Percentiles rank a stretch among this genome's conserved stretches.
phyloP scores from a whole-genome alignment of 768 basidiomycete genomes.

The Ramaria sp. region DNA sequence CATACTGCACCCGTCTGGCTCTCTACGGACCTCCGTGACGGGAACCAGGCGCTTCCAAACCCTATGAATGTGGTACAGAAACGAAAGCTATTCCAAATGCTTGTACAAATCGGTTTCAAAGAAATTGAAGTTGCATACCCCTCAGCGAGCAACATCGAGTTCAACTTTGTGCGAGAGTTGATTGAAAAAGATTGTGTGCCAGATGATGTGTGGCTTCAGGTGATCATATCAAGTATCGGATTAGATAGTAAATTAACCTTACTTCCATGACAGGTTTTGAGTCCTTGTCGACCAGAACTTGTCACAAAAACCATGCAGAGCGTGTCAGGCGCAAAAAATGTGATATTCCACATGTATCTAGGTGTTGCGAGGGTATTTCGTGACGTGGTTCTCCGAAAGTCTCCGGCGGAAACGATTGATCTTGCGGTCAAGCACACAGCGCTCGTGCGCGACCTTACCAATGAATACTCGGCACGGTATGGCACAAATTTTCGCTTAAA shows the following conservation, averaged over 20 bases:
- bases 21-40: slow-evolving; percentile 33
- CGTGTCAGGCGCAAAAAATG: slow-evolving; percentile 31
- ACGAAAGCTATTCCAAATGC: slow-evolving; percentile 38
- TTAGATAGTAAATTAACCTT: neutral
- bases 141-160: slow-evolving; percentile 33
- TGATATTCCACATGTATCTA: slow-evolving; percentile 40
- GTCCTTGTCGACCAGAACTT: slow-evolving; percentile 32
- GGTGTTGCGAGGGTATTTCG: slow-evolving; percentile 35
- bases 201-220: slow-evolving; percentile 35
- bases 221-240: slow-evolving; percentile 13
- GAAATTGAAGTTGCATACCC: slow-evolving; percentile 40
- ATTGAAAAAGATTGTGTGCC: slow-evolving; percentile 27
- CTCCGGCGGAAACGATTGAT: slow-evolving; percentile 29
- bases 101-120: slow-evolving; percentile 34
- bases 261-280: slow-evolving; percentile 25
- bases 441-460: slow-evolving; percentile 28
- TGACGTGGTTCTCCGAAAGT: slow-evolving; percentile 34
- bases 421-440: slow-evolving; percentile 31
- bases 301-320: slow-evolving; percentile 32
- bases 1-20: slow-evolving; percentile 34
- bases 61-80: slow-evolving; percentile 38
- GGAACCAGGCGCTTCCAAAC: slow-evolving; percentile 37
- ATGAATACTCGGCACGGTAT: slow-evolving; percentile 4
- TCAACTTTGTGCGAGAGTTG: slow-evolving; percentile 29
- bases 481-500: slow-evolving; percentile 7